Percentiles rank a stretch among this genome's conserved stretches.
These are phyloP conservation scores for Fraxinus platypoda DNA, from an alignment of 305 asterid species.

Conservation along the genomic window DNA sequence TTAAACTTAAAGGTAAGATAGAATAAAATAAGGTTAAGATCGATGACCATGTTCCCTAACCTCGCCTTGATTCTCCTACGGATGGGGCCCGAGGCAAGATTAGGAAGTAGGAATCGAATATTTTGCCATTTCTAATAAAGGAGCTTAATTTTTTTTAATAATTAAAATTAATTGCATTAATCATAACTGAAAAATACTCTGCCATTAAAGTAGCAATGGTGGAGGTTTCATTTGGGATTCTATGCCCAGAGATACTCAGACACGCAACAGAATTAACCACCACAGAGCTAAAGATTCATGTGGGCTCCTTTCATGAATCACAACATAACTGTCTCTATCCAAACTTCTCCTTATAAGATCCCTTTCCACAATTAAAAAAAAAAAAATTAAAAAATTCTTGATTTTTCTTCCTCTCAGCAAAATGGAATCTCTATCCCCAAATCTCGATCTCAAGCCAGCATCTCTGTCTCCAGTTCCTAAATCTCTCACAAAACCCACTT, in stretches of 20 bases:
- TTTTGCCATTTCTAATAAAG: no score
- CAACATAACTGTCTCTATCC: not conserved
- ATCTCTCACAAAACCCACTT: conserved; percentile 38
- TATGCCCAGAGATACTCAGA: conserved; percentile 27
- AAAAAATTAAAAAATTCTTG: not conserved
- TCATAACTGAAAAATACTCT: not conserved
- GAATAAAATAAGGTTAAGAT: no score
- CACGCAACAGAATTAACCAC: conserved; percentile 58
- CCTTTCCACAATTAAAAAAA: not conserved
- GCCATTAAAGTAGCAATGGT: conserved; percentile 10
- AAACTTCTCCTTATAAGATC: not conserved
- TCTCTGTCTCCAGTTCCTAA: conserved; percentile 33
- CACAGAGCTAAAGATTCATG: conserved; percentile 58
- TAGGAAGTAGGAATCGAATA: no score
- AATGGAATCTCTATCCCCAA: conserved; percentile 61
- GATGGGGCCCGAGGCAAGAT: no score
- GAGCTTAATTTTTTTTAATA: no score
- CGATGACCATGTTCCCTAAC: no score
- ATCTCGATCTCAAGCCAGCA: conserved; percentile 43
- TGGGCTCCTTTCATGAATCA: conserved; percentile 29
- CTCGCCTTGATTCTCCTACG: no score
- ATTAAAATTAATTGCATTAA: not conserved
- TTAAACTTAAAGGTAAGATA: no score
- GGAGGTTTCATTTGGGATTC: conserved; percentile 16
- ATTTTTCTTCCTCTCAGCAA: conserved; percentile 4